These are phyloP conservation scores for Aspergillus sclerotioniger DNA, from an alignment of 495 filamentous ascomycete genomes.

Conservation along the genomic window DNA sequence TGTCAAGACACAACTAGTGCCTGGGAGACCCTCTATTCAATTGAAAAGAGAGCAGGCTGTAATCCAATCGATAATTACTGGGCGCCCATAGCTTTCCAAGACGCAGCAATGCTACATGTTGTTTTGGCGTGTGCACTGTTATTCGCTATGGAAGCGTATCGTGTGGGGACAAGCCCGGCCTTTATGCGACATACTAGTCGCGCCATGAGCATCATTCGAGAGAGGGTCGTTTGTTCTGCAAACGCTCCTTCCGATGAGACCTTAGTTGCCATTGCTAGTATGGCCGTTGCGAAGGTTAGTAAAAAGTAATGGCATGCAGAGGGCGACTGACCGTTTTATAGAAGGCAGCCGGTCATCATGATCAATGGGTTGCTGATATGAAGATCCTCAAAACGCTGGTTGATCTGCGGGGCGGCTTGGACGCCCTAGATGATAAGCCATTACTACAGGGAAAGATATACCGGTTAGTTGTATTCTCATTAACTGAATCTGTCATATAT, in stretches of 20 bases:
- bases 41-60: background rate
- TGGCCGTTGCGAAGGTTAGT: slow-evolving; percentile 1
- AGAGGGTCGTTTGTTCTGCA: background rate
- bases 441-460: slow-evolving; percentile 2
- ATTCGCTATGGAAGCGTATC: background rate
- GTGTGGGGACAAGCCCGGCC: background rate
- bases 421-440: background rate
- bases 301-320: background rate
- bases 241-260: slow-evolving; percentile 1
- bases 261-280: slow-evolving; percentile 3
- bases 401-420: background rate
- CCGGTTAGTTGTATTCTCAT: background rate
- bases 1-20: background rate
- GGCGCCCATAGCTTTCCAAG: background rate
- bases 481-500: background rate
- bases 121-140: background rate
- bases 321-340: background rate
- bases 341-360: background rate
- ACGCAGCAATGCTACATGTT: background rate
- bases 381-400: background rate
- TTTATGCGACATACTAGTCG: background rate
- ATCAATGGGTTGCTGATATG: background rate
- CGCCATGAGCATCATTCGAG: background rate
- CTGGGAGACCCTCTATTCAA: slow-evolving; percentile 6
- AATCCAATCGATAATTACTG: slow-evolving; percentile 5